Evolutionary conservation across 805 yeast species (phyloP).

Genomic region (Lipomyces kockii): DNA sequence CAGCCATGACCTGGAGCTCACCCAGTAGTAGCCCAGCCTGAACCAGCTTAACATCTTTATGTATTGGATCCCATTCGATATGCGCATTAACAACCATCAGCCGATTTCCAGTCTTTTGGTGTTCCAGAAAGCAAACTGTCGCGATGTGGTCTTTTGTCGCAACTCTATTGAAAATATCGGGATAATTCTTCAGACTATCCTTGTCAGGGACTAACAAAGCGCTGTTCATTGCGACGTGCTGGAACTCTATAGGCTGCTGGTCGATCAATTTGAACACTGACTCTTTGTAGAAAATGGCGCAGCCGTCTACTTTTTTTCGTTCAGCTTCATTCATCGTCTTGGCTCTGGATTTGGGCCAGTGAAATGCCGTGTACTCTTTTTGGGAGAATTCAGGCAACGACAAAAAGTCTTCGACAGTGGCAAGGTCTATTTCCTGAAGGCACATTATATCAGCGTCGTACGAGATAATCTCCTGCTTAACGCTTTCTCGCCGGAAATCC

Average conservation of each 20-base stretch:
- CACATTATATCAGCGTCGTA: constrained; percentile 79
- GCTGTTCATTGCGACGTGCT: constrained; percentile 48
- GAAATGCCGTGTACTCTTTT: constrained; percentile 78
- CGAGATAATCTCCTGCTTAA: constrained; percentile 71
- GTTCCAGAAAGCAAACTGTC: constrained; percentile 73
- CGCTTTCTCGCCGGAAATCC: constrained; percentile 81
- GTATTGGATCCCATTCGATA: constrained; percentile 97
- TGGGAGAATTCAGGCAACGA: constrained; percentile 64
- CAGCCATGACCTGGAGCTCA: constrained; percentile 72
- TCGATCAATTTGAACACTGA: constrained; percentile 71
- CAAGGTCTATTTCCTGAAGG: constrained; percentile 93
- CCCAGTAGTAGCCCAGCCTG: constrained; percentile 92
- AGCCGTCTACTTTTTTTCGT: constrained; percentile 93
- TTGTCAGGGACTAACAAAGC: constrained; percentile 33
- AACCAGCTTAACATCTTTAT: constrained; percentile 92
- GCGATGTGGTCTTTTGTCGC: constrained; percentile 96
- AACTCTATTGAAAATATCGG: constrained; percentile 92
- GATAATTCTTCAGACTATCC: constrained; percentile 87
- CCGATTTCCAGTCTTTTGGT: constrained; percentile 69
- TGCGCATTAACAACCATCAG: constrained; percentile 86
- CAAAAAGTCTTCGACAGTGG: constrained; percentile 86
- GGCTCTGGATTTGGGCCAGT: constrained; percentile 88
- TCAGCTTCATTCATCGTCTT: constrained; percentile 72
- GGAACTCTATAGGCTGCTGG: constrained; percentile 79
- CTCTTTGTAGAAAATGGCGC: constrained; percentile 87